These are phyloP conservation scores for Venustampulla echinocandica DNA, from an alignment of 495 filamentous ascomycete species.

Conservation along the genomic window DNA sequence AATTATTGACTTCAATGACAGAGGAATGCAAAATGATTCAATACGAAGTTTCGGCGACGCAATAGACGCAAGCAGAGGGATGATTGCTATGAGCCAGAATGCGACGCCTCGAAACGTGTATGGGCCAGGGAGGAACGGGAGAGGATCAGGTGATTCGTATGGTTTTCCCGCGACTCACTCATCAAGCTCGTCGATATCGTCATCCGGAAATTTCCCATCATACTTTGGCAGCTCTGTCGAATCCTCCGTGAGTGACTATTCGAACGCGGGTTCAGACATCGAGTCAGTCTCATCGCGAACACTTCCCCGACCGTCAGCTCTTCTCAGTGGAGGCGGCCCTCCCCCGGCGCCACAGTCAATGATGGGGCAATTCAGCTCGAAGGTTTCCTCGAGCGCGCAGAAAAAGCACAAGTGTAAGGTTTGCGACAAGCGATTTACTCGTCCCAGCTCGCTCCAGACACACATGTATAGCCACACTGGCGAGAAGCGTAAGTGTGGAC, in stretches of 20 bases:
- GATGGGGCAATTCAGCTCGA: constrained; percentile 99
- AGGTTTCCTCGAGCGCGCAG: constrained; percentile 88
- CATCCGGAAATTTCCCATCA: constrained; percentile 55
- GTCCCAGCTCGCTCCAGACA: constrained; percentile 91
- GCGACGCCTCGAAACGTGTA: constrained; percentile 86
- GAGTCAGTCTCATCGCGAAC: constrained; percentile 72
- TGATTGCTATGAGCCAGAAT: constrained; percentile 91
- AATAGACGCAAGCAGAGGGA: constrained; percentile 81
- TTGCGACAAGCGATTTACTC: constrained; percentile 96
- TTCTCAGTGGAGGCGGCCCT: constrained; percentile 53
- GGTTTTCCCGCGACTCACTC: constrained; percentile 90
- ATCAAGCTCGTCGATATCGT: constrained; percentile 90
- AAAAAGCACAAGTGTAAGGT: constrained; percentile 99
- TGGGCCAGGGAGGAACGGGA: constrained; percentile 47
- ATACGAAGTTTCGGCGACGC: constrained; percentile 67
- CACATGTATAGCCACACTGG: constrained; percentile 99
- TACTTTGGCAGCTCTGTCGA: constrained; percentile 80
- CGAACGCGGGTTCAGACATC: constrained; percentile 76
- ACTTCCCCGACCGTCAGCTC: constrained; percentile 65
- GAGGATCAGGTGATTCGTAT: constrained; percentile 80
- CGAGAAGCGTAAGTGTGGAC: constrained; percentile 79
- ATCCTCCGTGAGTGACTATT: constrained; percentile 93
- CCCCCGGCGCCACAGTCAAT: constrained; percentile 89
- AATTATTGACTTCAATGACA: constrained; percentile 53
- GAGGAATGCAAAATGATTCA: constrained; percentile 49